phyloP scores from a whole-genome alignment of 2,329 filamentous ascomycete species.

The Diaporthe sp. region DNA sequence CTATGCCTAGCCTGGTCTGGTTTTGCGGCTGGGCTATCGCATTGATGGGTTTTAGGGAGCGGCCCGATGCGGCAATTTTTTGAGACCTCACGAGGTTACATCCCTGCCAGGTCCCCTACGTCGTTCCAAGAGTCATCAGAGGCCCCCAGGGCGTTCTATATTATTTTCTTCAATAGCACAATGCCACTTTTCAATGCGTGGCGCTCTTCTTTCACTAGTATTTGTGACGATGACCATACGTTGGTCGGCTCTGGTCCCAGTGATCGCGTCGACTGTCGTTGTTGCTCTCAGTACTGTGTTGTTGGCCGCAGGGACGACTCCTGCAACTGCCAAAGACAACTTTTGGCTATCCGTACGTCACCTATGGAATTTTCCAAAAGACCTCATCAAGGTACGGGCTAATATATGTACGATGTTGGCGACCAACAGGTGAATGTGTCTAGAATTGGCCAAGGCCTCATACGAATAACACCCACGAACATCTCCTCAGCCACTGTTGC shows the following conservation, averaged over 20 bases:
- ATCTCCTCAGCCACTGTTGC: neutral
- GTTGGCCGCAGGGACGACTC: neutral
- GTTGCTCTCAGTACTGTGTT: slow-evolving; percentile 1
- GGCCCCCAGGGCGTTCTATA: neutral
- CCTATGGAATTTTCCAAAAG: rapidly evolving
- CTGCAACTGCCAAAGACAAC: neutral
- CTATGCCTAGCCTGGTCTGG: neutral
- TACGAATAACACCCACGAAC: neutral
- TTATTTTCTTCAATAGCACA: too few relatives aligned
- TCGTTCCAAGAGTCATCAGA: neutral
- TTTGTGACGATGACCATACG: neutral
- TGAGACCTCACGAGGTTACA: neutral
- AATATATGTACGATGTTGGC: neutral
- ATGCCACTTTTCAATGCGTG: too few relatives aligned
- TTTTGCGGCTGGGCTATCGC: neutral
- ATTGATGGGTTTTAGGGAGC: slow-evolving; percentile 19
- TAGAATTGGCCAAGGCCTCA: neutral
- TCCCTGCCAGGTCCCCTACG: neutral
- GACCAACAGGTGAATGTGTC: slow-evolving; percentile 14
- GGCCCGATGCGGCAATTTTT: neutral
- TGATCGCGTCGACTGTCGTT: neutral
- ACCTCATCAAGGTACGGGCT: neutral
- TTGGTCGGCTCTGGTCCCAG: neutral
- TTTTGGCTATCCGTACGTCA: slow-evolving; percentile 15
- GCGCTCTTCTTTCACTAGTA: neutral